phyloP scores from a whole-genome alignment of 495 filamentous ascomycete species.

The Hyaloscypha variabilis region DNA sequence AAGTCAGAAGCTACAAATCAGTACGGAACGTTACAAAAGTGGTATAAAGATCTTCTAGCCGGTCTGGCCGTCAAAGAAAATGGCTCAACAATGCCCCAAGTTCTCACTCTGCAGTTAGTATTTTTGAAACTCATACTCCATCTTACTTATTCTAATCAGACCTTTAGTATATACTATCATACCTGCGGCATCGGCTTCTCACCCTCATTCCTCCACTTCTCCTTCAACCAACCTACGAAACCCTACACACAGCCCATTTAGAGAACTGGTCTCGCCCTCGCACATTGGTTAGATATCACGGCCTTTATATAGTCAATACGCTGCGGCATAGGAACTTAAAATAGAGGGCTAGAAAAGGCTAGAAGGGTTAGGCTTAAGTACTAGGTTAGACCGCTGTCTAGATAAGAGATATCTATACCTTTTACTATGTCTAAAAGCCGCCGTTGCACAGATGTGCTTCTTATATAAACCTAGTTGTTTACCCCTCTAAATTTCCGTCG shows the following conservation, averaged over 20 bases:
- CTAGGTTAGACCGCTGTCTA: too few relatives aligned
- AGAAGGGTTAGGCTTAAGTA: too few relatives aligned
- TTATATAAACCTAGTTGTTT: too few relatives aligned
- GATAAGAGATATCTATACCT: too few relatives aligned
- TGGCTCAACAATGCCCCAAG: neutral
- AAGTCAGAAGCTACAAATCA: constrained; percentile 5
- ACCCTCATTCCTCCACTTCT: too few relatives aligned
- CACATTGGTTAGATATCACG: neutral
- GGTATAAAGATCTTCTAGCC: neutral
- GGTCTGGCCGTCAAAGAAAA: constrained; percentile 3
- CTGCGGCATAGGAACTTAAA: neutral
- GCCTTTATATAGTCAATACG: neutral
- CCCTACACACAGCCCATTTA: neutral
- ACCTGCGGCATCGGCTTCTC: too few relatives aligned
- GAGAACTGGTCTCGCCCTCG: neutral
- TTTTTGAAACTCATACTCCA: constrained; percentile 5
- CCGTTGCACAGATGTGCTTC: too few relatives aligned
- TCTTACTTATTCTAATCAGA: neutral
- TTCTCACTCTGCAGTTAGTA: constrained; percentile 3
- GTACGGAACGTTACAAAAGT: constrained; percentile 4
- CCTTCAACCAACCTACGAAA: constrained; percentile 1
- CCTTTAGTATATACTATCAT: too few relatives aligned
- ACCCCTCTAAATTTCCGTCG: too few relatives aligned
- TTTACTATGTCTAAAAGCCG: too few relatives aligned
- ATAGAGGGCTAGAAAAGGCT: neutral